Evolutionary conservation across 345 rosid species (phyloP).

Genomic region (Acer yangbiense): DNA sequence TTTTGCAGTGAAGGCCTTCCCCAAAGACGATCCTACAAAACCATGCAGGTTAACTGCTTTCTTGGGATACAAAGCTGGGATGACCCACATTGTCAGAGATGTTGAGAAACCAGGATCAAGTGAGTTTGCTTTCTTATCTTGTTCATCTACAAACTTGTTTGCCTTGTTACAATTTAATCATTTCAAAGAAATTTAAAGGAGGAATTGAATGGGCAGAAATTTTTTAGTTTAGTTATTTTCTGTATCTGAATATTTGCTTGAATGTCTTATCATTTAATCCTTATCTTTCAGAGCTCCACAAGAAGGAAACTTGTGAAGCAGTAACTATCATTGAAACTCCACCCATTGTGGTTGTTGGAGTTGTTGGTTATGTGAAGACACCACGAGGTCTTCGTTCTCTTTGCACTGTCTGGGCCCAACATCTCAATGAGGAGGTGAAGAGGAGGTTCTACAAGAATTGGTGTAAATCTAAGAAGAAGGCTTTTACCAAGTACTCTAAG

Average conservation of each 20-base stretch:
- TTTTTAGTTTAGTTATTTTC: not conserved
- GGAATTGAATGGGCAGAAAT: not conserved
- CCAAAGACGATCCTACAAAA: conserved; percentile 75
- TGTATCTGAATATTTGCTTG: not conserved
- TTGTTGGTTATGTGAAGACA: conserved; percentile 87
- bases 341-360: conserved; percentile 89
- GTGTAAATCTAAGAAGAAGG: conserved; percentile 90
- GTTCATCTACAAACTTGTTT: not conserved
- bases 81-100: conserved; percentile 95
- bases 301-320: conserved; percentile 93
- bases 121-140: conserved; percentile 21
- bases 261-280: not conserved
- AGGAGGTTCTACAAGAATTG: conserved; percentile 92
- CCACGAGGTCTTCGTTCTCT: conserved; percentile 77
- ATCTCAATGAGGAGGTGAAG: conserved; percentile 79
- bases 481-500: conserved; percentile 71
- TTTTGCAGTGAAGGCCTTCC: conserved; percentile 86
- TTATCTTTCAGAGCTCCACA: conserved; percentile 67
- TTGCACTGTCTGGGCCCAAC: conserved; percentile 90
- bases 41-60: conserved; percentile 83
- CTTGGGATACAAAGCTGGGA: conserved; percentile 91
- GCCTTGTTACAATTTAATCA: not conserved
- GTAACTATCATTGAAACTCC: conserved; percentile 88
- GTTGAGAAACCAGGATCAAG: conserved; percentile 97
- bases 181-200: not conserved